A percentile compares a stretch with the other conserved stretches of the same genome.
phyloP scores from a whole-genome alignment of 2,329 filamentous ascomycete genomes.

The Fusarium verticillioides region DNA sequence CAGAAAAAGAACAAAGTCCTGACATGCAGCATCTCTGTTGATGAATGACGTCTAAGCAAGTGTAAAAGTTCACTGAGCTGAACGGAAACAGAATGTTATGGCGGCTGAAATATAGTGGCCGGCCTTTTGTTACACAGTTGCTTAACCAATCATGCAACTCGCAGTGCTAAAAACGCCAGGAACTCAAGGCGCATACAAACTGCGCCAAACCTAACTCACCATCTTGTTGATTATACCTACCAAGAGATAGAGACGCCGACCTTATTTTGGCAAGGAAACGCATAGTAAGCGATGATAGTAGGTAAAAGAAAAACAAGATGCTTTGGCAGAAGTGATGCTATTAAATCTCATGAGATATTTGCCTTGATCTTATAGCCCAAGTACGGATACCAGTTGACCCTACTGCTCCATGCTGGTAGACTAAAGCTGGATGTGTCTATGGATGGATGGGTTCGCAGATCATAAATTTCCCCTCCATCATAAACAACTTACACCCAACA shows the following conservation, averaged over 20 bases:
- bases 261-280: not conserved
- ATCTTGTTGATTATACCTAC: not conserved
- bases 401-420: not conserved
- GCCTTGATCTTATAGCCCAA: not conserved
- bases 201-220: not conserved
- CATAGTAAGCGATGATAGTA: not conserved
- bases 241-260: not conserved
- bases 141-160: not conserved
- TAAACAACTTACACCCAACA: not conserved
- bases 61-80: not conserved
- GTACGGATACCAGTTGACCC: not conserved
- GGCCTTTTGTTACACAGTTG: not conserved
- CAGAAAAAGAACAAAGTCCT: not conserved
- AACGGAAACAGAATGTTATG: not conserved
- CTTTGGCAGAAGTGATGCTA: not conserved
- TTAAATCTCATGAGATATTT: not conserved
- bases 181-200: not conserved
- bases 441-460: not conserved
- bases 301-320: not conserved
- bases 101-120: not conserved
- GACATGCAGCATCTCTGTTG: not conserved
- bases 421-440: not conserved
- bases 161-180: not conserved
- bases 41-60: constrained; percentile 19
- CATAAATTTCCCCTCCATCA: constrained; percentile 18